Evolutionary conservation across 768 basidiomycete genomes (phyloP).

Genomic region (Pleurotus cornucopiae): DNA sequence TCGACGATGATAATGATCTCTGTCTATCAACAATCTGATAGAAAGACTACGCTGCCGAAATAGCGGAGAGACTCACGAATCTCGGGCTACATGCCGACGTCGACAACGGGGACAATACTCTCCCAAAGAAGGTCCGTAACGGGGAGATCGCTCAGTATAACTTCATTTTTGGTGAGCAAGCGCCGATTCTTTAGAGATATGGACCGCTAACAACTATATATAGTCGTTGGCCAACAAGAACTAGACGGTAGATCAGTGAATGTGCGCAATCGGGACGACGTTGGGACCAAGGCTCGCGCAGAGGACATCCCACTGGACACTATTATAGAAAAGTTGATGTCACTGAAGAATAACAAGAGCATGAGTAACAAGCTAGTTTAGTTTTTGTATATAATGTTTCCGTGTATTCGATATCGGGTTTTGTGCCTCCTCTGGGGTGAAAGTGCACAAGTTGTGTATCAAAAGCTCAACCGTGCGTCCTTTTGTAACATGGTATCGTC

Average conservation of each 20-base stretch:
- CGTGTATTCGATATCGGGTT: too few species aligned
- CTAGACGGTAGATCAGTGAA: slow-evolving; percentile 85
- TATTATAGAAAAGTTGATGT: slow-evolving; percentile 63
- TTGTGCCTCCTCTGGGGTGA: too few species aligned
- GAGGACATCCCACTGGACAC: slow-evolving; percentile 68
- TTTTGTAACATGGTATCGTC: too few species aligned
- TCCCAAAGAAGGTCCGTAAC: slow-evolving; percentile 96
- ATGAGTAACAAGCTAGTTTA: slow-evolving; percentile 39
- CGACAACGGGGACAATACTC: slow-evolving; percentile 87
- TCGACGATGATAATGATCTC: not conserved
- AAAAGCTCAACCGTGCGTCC: too few species aligned
- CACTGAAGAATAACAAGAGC: slow-evolving; percentile 55
- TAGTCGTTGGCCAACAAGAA: slow-evolving; percentile 96
- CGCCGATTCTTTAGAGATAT: not conserved
- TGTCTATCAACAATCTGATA: slow-evolving; percentile 24
- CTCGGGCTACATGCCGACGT: slow-evolving; percentile 86
- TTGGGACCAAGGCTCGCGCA: slow-evolving; percentile 77
- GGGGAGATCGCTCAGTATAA: slow-evolving; percentile 98
- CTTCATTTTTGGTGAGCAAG: slow-evolving; percentile 82
- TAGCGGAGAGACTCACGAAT: slow-evolving; percentile 61
- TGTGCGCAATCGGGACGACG: slow-evolving; percentile 92
- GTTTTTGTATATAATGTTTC: not conserved
- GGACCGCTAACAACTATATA: not conserved
- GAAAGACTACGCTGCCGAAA: slow-evolving; percentile 88
- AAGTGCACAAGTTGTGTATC: too few species aligned